phyloP scores from a whole-genome alignment of 1,284 basidiomycete species.

The Salmacisia buchloeana region DNA sequence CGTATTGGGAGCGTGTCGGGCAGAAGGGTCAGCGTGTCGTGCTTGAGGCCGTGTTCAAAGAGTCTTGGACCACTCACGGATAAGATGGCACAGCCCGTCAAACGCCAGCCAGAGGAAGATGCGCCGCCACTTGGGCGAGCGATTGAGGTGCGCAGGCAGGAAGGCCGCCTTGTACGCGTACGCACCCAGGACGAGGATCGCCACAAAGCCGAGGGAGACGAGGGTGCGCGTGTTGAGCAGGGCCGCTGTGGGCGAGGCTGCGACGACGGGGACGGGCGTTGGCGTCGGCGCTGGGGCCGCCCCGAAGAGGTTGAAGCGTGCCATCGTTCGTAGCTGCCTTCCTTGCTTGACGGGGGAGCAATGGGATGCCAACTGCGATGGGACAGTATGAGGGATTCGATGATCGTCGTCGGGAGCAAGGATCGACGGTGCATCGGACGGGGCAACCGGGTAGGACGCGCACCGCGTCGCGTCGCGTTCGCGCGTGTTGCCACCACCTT shows the following conservation, averaged over 20 bases:
- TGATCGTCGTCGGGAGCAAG: too few species aligned
- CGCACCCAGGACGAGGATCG: conserved; percentile 18
- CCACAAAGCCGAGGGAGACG: conserved; percentile 29
- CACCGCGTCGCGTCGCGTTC: too few species aligned
- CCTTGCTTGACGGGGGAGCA: too few species aligned
- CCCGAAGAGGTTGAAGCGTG: too few species aligned
- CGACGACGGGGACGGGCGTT: background rate
- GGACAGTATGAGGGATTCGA: too few species aligned
- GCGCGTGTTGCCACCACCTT: too few species aligned
- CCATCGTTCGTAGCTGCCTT: too few species aligned
- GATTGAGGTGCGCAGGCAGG: background rate
- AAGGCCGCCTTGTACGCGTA: conserved; percentile 15
- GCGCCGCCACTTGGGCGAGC: conserved; percentile 15
- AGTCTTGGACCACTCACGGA: conserved; percentile 10
- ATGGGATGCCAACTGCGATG: too few species aligned
- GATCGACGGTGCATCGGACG: too few species aligned
- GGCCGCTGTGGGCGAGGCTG: conserved; percentile 16
- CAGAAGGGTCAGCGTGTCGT: background rate
- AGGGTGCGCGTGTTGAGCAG: conserved; percentile 25
- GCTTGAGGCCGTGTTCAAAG: background rate
- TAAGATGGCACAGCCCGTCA: conserved; percentile 37
- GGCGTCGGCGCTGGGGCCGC: too few species aligned
- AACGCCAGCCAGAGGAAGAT: conserved; percentile 44
- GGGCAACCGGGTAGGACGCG: too few species aligned
- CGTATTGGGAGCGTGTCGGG: background rate